Percentiles rank a stretch among this genome's conserved stretches.
These are phyloP conservation scores for Raphanus hybrid DNA, from an alignment of 441 rosid species.

Conservation along the genomic window DNA sequence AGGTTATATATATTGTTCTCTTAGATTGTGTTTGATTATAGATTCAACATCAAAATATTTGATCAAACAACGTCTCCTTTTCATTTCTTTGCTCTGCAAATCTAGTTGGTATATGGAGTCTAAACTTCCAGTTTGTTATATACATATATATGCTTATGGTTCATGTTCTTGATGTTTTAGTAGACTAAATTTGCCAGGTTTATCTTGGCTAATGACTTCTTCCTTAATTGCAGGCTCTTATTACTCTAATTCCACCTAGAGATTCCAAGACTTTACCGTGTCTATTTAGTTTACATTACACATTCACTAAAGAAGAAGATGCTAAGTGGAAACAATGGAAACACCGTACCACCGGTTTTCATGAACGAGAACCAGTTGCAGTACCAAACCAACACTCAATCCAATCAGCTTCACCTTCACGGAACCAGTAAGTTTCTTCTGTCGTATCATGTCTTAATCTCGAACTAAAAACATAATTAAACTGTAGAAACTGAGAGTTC, in stretches of 20 bases:
- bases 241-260: background rate
- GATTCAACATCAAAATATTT: background rate
- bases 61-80: no score
- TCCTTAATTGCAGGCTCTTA: slow-evolving; percentile 12
- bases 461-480: background rate
- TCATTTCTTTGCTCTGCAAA: slow-evolving; percentile 12
- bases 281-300: background rate
- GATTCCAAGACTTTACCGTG: background rate
- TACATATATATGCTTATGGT: background rate
- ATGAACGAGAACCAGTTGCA: slow-evolving; percentile 55
- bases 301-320: slow-evolving; percentile 45
- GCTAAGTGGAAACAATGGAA: slow-evolving; percentile 65
- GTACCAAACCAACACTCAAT: slow-evolving; percentile 49
- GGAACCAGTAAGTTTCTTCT: slow-evolving; percentile 53
- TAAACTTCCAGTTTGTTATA: background rate
- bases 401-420: slow-evolving; percentile 68
- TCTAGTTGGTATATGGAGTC: slow-evolving; percentile 13
- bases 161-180: background rate
- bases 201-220: slow-evolving; percentile 11
- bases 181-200: no score
- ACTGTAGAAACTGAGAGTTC: background rate
- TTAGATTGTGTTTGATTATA: slow-evolving; percentile 10
- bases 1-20: background rate
- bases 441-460: background rate
- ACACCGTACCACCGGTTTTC: slow-evolving; percentile 51